Percentiles rank a stretch among this genome's conserved stretches.
Conservation (phyloP, 495 filamentous ascomycete genomes). For the Parachaetomium inaequale region DNA sequence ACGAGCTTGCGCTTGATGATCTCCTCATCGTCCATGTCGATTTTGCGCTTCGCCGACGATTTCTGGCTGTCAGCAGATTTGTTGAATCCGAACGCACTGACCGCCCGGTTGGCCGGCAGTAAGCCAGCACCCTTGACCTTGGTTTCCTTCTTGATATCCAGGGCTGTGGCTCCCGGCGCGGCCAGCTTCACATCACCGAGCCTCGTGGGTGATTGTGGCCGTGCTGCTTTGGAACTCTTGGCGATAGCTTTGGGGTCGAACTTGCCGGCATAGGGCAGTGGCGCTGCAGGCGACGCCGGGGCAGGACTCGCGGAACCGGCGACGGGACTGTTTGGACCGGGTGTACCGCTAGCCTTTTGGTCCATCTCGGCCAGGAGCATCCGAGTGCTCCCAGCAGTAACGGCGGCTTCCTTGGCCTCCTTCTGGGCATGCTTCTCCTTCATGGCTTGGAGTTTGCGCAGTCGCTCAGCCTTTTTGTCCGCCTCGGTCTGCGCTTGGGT, state of each 20-base stretch:
- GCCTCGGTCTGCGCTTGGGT: conserved; percentile 62
- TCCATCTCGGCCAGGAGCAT: conserved; percentile 74
- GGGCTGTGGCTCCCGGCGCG: conserved; percentile 30
- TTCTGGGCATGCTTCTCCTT: conserved; percentile 84
- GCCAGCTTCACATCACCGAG: conserved; percentile 36
- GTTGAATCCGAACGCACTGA: conserved; percentile 80
- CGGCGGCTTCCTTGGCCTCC: conserved; percentile 69
- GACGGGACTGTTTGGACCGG: conserved; percentile 48
- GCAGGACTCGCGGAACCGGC: conserved; percentile 56
- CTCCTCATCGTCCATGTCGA: conserved; percentile 87
- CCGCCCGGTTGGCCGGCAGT: conserved; percentile 40
- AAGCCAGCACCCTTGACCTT: conserved; percentile 23
- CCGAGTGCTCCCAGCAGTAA: conserved; percentile 58
- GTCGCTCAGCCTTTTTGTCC: conserved; percentile 77
- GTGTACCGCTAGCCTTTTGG: conserved; percentile 55
- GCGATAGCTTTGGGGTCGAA: conserved; percentile 87
- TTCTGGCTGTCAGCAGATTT: conserved; percentile 64
- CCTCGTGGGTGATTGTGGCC: conserved; percentile 36
- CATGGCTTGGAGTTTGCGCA: conserved; percentile 86
- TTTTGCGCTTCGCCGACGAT: conserved; percentile 61
- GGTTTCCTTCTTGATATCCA: neutral
- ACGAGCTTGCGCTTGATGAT: conserved; percentile 79
- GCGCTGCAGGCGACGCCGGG: conserved; percentile 39
- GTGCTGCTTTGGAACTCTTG: conserved; percentile 63
- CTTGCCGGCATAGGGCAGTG: conserved; percentile 66